Evolutionary conservation across 2,329 filamentous ascomycete genomes (phyloP), one percentile per base, ranked within the genome.

Genomic region (Alternaria gansuensis): DNA sequence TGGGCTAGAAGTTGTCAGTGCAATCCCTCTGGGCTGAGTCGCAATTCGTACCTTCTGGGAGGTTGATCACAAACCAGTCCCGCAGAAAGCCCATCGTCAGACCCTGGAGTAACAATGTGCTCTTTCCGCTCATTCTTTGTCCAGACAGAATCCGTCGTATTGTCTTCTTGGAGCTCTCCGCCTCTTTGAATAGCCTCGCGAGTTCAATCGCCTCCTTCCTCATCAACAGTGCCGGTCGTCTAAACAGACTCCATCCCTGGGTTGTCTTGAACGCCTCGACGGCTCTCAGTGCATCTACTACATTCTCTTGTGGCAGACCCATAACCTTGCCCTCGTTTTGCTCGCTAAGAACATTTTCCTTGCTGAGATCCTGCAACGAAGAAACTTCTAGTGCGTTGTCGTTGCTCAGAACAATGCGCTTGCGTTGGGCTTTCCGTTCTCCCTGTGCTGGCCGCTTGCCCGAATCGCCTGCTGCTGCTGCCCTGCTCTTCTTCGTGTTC

Each of bases 341-440:
- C 10, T 64, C 63, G 48, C 66, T 71, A 39, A 74, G 55, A 0
- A 82, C 81, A 29, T 80, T 78, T 54, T 84, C 80, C 17, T 84
- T 77, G 78, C 89, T 80, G 54, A 96, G 73, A 48, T 89, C 84
- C 59, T 83, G 79, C 67, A 96, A 82, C 10, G 87, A 90, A 24
- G 82, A 75, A 7, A 98, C 90, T 59, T 89, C 87, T 36, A 97
- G 82, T 49, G 95, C 95, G 80, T 97, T 98, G 78, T 91, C 90
- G 81, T 98, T 99, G 82, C 90, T 94, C 60, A 99, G 87, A 59
- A 96, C 88, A 71, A 99, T 91, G 68, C 91, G 88, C 82, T 96
- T 97, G 66, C 93, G 88, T 75, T 91, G 83, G 28, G 91, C 91
- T 80, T 93, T 96, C 66, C 93, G 88, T 83, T 97, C 93, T 66